Base-by-base conservation (phyloP, 2,329 filamentous ascomycete genomes). In the Penicillium sp. region DNA sequence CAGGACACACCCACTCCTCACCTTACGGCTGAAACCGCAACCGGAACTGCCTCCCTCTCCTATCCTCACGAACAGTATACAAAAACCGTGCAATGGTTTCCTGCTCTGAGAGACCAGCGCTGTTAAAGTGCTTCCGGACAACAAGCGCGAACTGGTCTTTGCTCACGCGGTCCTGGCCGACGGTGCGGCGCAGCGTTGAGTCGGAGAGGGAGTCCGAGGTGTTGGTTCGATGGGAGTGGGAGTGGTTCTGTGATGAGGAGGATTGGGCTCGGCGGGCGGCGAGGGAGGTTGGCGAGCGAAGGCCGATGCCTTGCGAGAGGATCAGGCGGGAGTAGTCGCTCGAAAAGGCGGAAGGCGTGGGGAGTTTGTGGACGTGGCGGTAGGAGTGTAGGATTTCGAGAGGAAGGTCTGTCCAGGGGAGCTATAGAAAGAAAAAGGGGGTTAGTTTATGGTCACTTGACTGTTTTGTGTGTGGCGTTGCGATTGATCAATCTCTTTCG, bases 51-150 rank as follows among this genome's bases (percentile, higher is more conserved):
- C 66, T 60, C 28, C 69, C 70, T 41, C 65, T 63, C 24, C 69
- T 62, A 48, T 72, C 70, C 53, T 75, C 70, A n/a, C 70, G 69
- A n/a, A 74, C 72, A 38, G 73, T 73, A 55, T 75, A 75, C 47
- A 73, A 53, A 53, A 75, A 75, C 50, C 68, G 59, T n/a, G 72
- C 72, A 52, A 75, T 72, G 3, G 69, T 69, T 53, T 75, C 72
- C 48, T 72, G 71, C 58, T 75, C 72, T 37, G 67, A 70, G 9
- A 75, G 60, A 7, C 69, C 71, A 17, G 70, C 69, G 42, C 68
- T 71, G 53, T 75, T 75, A 47, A 75, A 75, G 53, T 75, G 72
- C 55, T 72, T 74, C 41, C 72, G 67, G 24, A 75, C 71, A 0
- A 70, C 64, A 19, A 64, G 60, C 21, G 72, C 70, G 7, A 75